phyloP scores from a whole-genome alignment of 2,329 filamentous ascomycete species.

The Fusarium denticulatum region DNA sequence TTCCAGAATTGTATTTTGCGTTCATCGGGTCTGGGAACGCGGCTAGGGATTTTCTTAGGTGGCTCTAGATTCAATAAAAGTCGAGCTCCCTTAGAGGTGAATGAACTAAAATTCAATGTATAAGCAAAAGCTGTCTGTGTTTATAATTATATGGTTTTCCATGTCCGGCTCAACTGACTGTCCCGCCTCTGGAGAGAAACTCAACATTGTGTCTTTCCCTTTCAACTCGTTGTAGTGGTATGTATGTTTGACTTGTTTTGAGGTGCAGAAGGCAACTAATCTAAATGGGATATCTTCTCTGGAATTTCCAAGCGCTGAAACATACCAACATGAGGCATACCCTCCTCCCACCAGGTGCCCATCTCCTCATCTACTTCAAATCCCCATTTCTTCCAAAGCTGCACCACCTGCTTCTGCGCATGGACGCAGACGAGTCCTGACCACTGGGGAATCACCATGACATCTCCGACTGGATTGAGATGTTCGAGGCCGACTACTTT shows the following conservation, averaged over 20 bases:
- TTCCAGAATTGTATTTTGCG: constrained; percentile 60
- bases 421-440: constrained; percentile 81
- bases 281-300: constrained; percentile 42
- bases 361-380: constrained; percentile 78
- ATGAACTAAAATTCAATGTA: constrained; percentile 45
- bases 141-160: neutral
- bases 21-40: constrained; percentile 58
- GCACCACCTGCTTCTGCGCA: constrained; percentile 74
- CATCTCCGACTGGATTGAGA: constrained; percentile 51
- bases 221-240: neutral
- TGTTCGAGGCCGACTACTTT: constrained; percentile 56
- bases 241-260: neutral
- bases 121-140: constrained; percentile 6
- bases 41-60: constrained; percentile 56
- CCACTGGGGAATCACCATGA: constrained; percentile 66
- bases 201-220: neutral
- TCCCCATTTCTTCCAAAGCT: constrained; percentile 75
- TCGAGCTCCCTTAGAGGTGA: constrained; percentile 53
- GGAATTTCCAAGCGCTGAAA: constrained; percentile 61
- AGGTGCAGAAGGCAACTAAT: constrained; percentile 12
- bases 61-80: constrained; percentile 58
- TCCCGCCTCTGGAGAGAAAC: neutral
- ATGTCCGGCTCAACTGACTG: neutral
- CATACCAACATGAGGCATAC: constrained; percentile 88
- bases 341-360: constrained; percentile 85